These are phyloP conservation scores for Candida smagusa DNA, from an alignment of 1,139 yeast genomes.

Conservation along the genomic window DNA sequence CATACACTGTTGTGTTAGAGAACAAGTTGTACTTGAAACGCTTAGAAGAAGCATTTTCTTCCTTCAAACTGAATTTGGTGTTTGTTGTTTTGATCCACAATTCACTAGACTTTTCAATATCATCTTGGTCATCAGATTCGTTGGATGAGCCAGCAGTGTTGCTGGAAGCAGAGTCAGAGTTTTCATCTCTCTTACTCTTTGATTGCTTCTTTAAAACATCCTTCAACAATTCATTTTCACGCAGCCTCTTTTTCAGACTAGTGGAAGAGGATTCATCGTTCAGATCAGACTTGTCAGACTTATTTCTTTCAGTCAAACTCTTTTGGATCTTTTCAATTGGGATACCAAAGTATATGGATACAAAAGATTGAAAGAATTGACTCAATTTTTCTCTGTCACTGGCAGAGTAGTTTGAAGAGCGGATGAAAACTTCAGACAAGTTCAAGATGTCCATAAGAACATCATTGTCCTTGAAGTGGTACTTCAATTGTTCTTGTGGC, in stretches of 20 bases:
- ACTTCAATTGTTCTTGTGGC: slow-evolving; percentile 77
- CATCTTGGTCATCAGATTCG: slow-evolving; percentile 29
- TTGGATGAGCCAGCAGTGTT: slow-evolving; percentile 31
- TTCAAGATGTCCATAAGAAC: slow-evolving; percentile 72
- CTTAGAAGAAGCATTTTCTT: slow-evolving; percentile 20
- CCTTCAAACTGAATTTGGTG: slow-evolving; percentile 27
- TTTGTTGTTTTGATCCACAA: slow-evolving; percentile 58
- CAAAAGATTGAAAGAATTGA: slow-evolving; percentile 67
- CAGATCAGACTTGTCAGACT: slow-evolving; percentile 11
- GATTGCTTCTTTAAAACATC: slow-evolving; percentile 73
- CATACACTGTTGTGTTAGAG: slow-evolving; percentile 88
- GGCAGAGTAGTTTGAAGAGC: slow-evolving; percentile 70
- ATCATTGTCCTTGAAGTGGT: slow-evolving; percentile 60
- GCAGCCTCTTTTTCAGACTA: slow-evolving; percentile 45
- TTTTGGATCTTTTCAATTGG: slow-evolving; percentile 29
- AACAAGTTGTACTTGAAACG: slow-evolving; percentile 68
- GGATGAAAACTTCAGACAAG: slow-evolving; percentile 68
- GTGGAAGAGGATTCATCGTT: slow-evolving; percentile 10
- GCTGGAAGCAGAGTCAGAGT: slow-evolving; percentile 22
- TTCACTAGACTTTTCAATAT: slow-evolving; percentile 60
- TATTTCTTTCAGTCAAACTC: slow-evolving; percentile 22
- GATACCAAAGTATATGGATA: slow-evolving; percentile 66
- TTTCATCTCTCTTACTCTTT: slow-evolving; percentile 43
- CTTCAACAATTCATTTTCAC: slow-evolving; percentile 64
- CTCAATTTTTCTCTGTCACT: slow-evolving; percentile 78